Conservation (phyloP, 2,329 filamentous ascomycete genomes). For the Colletotrichum tabaci region DNA sequence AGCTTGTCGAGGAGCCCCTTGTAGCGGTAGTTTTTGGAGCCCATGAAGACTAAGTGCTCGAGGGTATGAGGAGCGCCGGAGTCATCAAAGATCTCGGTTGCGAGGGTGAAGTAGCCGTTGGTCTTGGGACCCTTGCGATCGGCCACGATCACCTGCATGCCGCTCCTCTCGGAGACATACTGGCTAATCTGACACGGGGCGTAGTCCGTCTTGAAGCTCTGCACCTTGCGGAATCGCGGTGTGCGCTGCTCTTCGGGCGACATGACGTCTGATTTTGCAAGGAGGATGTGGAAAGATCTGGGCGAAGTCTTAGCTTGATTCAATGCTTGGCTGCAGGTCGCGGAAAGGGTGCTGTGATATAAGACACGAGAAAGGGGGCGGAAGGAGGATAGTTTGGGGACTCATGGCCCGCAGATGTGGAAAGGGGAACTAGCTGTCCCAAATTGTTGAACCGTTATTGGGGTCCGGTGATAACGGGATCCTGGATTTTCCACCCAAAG, state of each 20-base stretch:
- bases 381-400: neutral
- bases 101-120: constrained; percentile 93
- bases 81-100: constrained; percentile 97
- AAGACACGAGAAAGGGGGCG: neutral
- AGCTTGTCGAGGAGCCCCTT: constrained; percentile 97
- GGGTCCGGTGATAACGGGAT: constrained; percentile 4
- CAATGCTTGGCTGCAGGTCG: neutral
- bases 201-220: constrained; percentile 91
- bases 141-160: constrained; percentile 94
- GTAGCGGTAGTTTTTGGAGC: constrained; percentile 92
- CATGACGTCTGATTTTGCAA: constrained; percentile 61
- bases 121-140: constrained; percentile 96
- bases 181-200: constrained; percentile 90
- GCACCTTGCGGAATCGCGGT: constrained; percentile 83
- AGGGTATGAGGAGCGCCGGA: constrained; percentile 91
- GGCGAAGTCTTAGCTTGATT: constrained; percentile 2
- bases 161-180: constrained; percentile 95
- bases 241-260: constrained; percentile 60
- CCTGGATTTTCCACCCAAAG: neutral
- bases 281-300: constrained; percentile 8
- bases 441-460: neutral
- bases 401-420: neutral
- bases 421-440: neutral
- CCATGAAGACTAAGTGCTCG: constrained; percentile 90
- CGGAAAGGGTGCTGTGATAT: neutral